Evolutionary conservation across 164 flowering plant species (phyloP).

Genomic region (Dillenia suffruticosa): DNA sequence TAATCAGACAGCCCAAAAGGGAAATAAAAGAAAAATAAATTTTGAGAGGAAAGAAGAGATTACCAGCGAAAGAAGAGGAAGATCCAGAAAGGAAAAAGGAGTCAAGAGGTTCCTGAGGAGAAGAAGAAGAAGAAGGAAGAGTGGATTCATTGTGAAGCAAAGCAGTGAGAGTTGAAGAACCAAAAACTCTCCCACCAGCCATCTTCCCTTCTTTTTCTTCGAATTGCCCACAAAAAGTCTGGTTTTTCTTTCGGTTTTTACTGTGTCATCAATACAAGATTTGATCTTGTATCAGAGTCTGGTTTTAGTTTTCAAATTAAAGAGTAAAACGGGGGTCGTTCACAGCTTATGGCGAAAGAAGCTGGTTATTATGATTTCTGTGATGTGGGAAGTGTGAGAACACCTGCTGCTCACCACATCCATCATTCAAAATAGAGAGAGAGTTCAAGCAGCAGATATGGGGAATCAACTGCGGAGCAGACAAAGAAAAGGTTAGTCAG

Average conservation of each 20-base stretch:
- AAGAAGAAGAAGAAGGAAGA: conserved; percentile 27
- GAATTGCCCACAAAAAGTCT: conserved; percentile 1
- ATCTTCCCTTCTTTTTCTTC: conserved; percentile 12
- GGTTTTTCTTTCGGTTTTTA: not conserved
- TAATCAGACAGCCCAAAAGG: not conserved
- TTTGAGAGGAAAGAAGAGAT: not conserved
- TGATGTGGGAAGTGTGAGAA: conserved; percentile 73
- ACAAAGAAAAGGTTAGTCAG: conserved; percentile 6
- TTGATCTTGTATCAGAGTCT: not conserved
- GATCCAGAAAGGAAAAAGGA: conserved; percentile 45
- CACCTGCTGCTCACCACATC: conserved; percentile 50
- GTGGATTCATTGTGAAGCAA: conserved; percentile 33
- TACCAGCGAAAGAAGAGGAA: conserved; percentile 55
- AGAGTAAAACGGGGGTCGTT: not conserved
- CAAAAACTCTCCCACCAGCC: conserved; percentile 41
- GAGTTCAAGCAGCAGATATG: not conserved
- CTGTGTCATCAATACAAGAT: not conserved
- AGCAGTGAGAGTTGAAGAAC: conserved; percentile 24
- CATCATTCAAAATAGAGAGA: conserved; percentile 51
- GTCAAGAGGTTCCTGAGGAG: conserved; percentile 28
- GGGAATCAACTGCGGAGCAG: not conserved
- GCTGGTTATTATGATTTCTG: conserved; percentile 87
- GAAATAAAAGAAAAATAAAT: not conserved
- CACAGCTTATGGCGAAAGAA: conserved; percentile 82
- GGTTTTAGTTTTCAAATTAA: not conserved